A percentile compares a stretch with the other conserved stretches of the same genome.
phyloP scores from a whole-genome alignment of 257 asterid genomes.

The Hygrophila difformis region DNA sequence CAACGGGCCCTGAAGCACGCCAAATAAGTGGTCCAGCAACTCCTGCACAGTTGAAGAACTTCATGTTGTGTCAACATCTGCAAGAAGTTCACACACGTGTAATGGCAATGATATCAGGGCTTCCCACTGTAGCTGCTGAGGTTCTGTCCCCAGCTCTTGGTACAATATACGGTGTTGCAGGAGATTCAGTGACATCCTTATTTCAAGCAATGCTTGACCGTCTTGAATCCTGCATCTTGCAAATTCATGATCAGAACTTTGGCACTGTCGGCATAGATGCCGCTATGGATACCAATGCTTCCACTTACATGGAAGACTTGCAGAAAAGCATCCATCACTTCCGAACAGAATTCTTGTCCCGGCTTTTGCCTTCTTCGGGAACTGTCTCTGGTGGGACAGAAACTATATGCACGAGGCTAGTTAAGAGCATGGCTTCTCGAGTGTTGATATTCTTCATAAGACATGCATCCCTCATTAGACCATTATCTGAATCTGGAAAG shows the following conservation, averaged over 20 bases:
- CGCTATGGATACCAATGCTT: constrained; percentile 70
- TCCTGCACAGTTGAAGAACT: constrained; percentile 77
- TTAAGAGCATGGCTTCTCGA: constrained; percentile 84
- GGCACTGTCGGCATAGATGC: constrained; percentile 66
- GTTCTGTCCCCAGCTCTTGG: constrained; percentile 79
- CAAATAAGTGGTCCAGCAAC: constrained; percentile 91
- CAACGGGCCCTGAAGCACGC: constrained; percentile 95
- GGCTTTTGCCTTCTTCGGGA: constrained; percentile 71
- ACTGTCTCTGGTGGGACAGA: constrained; percentile 39
- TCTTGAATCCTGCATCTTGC: constrained; percentile 74
- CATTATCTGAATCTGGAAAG: constrained; percentile 92
- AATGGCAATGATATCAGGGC: constrained; percentile 46
- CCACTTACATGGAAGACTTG: constrained; percentile 94
- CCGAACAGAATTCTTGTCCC: constrained; percentile 67
- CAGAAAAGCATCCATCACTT: constrained; percentile 74
- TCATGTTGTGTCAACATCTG: constrained; percentile 75
- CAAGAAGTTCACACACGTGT: constrained; percentile 82
- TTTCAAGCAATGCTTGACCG: constrained; percentile 94
- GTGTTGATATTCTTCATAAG: constrained; percentile 71
- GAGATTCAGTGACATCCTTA: constrained; percentile 83
- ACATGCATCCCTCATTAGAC: constrained; percentile 90
- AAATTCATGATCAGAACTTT: constrained; percentile 85
- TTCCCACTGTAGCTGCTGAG: constrained; percentile 73
- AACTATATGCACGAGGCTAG: constrained; percentile 78
- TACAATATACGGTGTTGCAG: constrained; percentile 73